These are phyloP conservation scores for Aspergillus bertholletiae DNA, from an alignment of 495 filamentous ascomycete species.

Conservation along the genomic window DNA sequence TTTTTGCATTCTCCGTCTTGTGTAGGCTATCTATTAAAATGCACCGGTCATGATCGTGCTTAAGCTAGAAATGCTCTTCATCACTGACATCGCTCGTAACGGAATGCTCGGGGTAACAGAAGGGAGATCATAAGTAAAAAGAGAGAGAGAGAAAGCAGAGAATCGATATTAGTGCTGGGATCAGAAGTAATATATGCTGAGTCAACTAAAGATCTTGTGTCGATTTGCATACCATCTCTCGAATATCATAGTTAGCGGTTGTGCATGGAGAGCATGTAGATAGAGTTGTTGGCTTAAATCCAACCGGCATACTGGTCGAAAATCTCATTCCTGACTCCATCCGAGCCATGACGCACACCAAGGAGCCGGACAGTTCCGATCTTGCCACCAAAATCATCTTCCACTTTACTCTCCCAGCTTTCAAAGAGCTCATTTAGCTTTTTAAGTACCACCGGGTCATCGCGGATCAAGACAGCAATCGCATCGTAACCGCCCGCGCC, in stretches of 20 bases:
- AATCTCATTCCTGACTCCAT: constrained; percentile 71
- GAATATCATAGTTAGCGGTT: not conserved
- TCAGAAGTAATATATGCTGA: not conserved
- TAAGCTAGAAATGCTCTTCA: not conserved
- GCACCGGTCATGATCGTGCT: not conserved
- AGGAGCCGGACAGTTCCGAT: constrained; percentile 73
- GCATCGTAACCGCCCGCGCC: constrained; percentile 96
- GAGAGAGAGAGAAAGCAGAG: not conserved
- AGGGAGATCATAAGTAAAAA: too few relatives aligned
- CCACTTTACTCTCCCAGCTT: constrained; percentile 55
- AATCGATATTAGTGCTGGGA: not conserved
- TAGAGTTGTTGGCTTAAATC: constrained; percentile 28
- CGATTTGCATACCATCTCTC: not conserved
- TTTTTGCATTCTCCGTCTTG: not conserved
- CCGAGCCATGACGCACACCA: constrained; percentile 80
- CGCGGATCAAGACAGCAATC: constrained; percentile 71
- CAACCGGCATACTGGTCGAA: constrained; percentile 60
- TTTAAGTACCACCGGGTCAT: constrained; percentile 64
- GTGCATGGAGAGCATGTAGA: not conserved
- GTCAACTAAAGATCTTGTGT: not conserved
- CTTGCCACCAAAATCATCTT: constrained; percentile 52
- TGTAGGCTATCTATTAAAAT: not conserved
- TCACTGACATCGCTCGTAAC: not conserved
- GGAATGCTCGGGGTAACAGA: not conserved
- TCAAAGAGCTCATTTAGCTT: constrained; percentile 59